Percentiles rank a stretch among this genome's conserved stretches.
phyloP scores from a whole-genome alignment of 176 grass and related monocot species.

The Carex pumila region DNA sequence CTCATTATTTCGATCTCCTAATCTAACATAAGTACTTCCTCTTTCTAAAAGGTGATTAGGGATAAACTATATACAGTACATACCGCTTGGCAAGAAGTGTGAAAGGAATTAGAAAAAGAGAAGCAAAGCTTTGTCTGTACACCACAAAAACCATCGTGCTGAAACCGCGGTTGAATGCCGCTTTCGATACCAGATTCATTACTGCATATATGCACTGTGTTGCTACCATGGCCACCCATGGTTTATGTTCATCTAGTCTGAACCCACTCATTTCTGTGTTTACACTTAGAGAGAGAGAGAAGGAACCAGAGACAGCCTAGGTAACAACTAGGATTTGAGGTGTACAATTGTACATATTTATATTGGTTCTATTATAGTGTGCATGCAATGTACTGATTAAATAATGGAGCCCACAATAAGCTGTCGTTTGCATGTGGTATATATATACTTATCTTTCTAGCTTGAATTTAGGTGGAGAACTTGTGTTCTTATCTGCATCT shows the following conservation, averaged over 20 bases:
- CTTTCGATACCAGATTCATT: conserved; percentile 50
- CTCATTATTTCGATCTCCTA: not conserved
- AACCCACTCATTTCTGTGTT: not conserved
- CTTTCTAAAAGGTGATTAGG: not conserved
- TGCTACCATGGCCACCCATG: conserved; percentile 59
- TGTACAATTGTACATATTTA: not conserved
- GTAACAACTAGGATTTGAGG: not conserved
- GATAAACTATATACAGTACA: not conserved
- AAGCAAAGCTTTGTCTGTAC: conserved; percentile 57
- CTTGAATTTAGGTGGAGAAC: not conserved
- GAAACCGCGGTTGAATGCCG: conserved; percentile 51
- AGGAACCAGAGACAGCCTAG: not conserved
- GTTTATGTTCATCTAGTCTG: conserved; percentile 50
- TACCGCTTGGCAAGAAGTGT: conserved; percentile 31
- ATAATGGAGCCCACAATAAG: not conserved
- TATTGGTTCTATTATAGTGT: not conserved
- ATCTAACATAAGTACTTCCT: not conserved
- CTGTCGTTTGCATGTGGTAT: not conserved
- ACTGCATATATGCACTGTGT: conserved; percentile 64
- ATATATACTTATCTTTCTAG: not conserved
- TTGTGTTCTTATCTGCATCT: conserved; percentile 8
- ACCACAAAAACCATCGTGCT: conserved; percentile 73
- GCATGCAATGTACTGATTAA: not conserved
- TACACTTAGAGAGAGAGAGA: not conserved
- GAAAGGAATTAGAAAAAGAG: conserved; percentile 32